Percentiles rank a stretch among this genome's conserved stretches.
Conservation (phyloP, 331 rosid genomes). For the Rosa hybrid region DNA sequence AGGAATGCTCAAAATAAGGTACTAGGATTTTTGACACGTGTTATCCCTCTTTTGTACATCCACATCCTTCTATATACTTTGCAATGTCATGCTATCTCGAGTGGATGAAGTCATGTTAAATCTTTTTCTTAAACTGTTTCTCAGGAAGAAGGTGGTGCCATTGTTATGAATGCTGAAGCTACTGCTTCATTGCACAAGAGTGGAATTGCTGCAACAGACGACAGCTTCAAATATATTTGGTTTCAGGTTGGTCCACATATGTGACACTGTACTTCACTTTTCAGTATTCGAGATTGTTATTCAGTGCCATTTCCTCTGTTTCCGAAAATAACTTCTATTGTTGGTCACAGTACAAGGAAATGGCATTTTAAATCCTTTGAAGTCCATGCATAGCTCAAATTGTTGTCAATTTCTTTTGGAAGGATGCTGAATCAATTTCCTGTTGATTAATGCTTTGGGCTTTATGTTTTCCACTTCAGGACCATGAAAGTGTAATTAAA, state of each 20-base stretch:
- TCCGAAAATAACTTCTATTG: background rate
- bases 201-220: slow-evolving; percentile 75
- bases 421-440: background rate
- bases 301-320: background rate
- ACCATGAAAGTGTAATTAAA: slow-evolving; percentile 70
- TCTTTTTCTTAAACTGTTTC: slow-evolving; percentile 23
- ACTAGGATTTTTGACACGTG: slow-evolving; percentile 17
- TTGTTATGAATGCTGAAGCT: slow-evolving; percentile 91
- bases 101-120: slow-evolving; percentile 3
- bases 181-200: slow-evolving; percentile 72
- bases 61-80: background rate
- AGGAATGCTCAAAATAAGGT: slow-evolving; percentile 93
- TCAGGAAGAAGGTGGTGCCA: slow-evolving; percentile 94
- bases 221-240: slow-evolving; percentile 81
- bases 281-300: background rate
- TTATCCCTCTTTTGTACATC: slow-evolving; percentile 15
- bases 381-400: background rate
- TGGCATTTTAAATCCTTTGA: background rate
- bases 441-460: slow-evolving; percentile 5
- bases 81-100: background rate
- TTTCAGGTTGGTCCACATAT: slow-evolving; percentile 49
- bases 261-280: slow-evolving; percentile 4
- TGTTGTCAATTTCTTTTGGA: background rate
- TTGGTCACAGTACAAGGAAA: background rate
- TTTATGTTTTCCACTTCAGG: slow-evolving; percentile 46